A percentile compares a stretch with the other conserved stretches of the same genome.
Conservation (phyloP, 2,329 filamentous ascomycete species). For the Ascosphaera aggregata region DNA sequence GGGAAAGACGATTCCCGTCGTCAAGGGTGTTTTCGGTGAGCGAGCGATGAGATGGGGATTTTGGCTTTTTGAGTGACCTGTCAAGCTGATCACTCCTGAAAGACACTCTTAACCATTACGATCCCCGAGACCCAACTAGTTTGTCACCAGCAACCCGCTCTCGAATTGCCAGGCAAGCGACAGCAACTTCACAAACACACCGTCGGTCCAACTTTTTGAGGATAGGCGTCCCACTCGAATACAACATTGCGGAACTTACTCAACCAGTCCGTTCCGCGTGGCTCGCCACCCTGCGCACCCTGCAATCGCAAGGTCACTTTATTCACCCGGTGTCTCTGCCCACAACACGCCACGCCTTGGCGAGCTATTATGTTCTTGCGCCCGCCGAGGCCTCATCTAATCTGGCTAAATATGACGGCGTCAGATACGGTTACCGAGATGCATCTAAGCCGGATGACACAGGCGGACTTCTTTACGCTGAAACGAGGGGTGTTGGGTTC, state of each 20-base stretch:
- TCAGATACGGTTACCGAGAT: constrained; percentile 57
- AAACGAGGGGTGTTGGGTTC: constrained; percentile 50
- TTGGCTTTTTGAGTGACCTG: not conserved
- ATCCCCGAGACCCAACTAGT: constrained; percentile 53
- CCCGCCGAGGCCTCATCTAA: constrained; percentile 92
- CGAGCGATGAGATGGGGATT: too few species aligned
- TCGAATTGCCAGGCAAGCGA: constrained; percentile 15
- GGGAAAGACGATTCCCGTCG: constrained; percentile 28
- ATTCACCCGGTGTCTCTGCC: constrained; percentile 62
- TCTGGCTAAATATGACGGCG: constrained; percentile 85
- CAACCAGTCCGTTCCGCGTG: constrained; percentile 46
- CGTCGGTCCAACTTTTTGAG: too few species aligned
- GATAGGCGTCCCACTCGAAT: constrained; percentile 46
- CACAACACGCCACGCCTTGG: constrained; percentile 61
- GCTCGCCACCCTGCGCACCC: constrained; percentile 32
- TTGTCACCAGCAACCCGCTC: constrained; percentile 32
- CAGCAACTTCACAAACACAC: too few species aligned
- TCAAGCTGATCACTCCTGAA: constrained; percentile 3
- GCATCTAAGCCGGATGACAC: constrained; percentile 24
- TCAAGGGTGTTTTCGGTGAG: constrained; percentile 28
- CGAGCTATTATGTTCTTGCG: constrained; percentile 87
- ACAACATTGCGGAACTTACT: constrained; percentile 67
- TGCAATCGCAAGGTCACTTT: constrained; percentile 42
- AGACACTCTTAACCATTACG: constrained; percentile 33
- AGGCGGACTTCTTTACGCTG: constrained; percentile 43